Percentiles rank a stretch among this genome's conserved stretches.
phyloP scores from a whole-genome alignment of 2,329 filamentous ascomycete genomes.

The Simplicillium sp. region DNA sequence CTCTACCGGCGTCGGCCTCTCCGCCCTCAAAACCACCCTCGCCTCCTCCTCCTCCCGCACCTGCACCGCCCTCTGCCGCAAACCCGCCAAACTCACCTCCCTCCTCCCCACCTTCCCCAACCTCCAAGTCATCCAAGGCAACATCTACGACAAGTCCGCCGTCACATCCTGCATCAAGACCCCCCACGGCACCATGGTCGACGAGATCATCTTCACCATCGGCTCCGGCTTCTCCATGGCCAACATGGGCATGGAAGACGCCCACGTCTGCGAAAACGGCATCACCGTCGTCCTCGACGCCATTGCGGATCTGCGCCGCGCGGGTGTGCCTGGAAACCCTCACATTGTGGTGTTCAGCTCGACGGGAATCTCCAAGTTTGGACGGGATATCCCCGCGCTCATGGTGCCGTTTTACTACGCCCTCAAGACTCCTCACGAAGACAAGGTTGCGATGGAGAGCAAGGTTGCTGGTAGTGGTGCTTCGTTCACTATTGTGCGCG shows the following conservation, averaged over 20 bases:
- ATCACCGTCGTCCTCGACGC: constrained; percentile 23
- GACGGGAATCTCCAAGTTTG: constrained; percentile 28
- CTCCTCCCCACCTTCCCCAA: constrained; percentile 31
- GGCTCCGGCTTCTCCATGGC: constrained; percentile 19
- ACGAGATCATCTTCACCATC: constrained; percentile 28
- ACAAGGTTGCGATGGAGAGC: constrained; percentile 39
- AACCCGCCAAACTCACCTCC: constrained; percentile 26
- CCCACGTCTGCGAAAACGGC: constrained; percentile 29
- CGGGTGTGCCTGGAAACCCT: constrained; percentile 18
- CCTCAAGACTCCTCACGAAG: constrained; percentile 31
- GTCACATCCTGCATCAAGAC: constrained; percentile 19
- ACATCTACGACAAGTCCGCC: constrained; percentile 22
- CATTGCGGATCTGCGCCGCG: constrained; percentile 14
- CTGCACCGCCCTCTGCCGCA: constrained; percentile 30
- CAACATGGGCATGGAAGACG: constrained; percentile 21
- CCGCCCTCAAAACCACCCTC: constrained; percentile 19
- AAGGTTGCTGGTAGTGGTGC: constrained; percentile 17
- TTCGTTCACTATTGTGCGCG: constrained; percentile 26
- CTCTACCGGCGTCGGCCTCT: constrained; percentile 29
- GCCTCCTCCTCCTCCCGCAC: constrained; percentile 24
- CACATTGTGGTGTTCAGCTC: constrained; percentile 26
- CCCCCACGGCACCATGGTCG: constrained; percentile 19
- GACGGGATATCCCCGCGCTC: constrained; percentile 31
- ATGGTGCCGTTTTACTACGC: constrained; percentile 33
- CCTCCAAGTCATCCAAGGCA: constrained; percentile 26